A percentile compares a stretch with the other conserved stretches of the same genome.
phyloP scores from a whole-genome alignment of 768 basidiomycete genomes.

The Cantharellus anzutake region DNA sequence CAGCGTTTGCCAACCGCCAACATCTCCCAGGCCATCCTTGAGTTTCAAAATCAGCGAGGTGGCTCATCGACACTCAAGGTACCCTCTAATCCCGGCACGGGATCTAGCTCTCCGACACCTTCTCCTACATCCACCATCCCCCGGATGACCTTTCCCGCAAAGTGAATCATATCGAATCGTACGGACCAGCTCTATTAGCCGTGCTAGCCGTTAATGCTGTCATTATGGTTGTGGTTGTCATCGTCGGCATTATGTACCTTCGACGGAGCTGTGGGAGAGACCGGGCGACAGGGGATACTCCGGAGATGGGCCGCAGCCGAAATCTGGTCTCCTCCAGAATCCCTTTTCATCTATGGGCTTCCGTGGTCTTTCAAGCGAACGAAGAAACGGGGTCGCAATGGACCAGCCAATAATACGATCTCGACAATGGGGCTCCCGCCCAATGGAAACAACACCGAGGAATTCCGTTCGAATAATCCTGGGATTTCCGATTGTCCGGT shows the following conservation, averaged over 20 bases:
- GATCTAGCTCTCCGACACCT: background rate
- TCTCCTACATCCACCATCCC: background rate
- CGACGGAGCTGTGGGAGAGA: background rate
- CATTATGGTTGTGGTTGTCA: background rate
- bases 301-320: background rate
- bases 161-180: background rate
- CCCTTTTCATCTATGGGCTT: too few species aligned
- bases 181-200: background rate
- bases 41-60: slow-evolving; percentile 52
- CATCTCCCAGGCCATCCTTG: slow-evolving; percentile 46
- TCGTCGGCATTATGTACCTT: background rate
- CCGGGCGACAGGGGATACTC: background rate
- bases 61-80: slow-evolving; percentile 29
- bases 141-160: background rate
- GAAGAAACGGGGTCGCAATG: too few species aligned
- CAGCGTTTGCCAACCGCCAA: slow-evolving; percentile 25
- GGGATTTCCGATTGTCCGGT: background rate
- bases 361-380: too few species aligned
- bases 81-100: background rate
- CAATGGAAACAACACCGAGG: background rate
- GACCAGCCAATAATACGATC: background rate
- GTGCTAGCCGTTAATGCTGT: background rate
- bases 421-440: background rate
- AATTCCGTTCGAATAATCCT: background rate
- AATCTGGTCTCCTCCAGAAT: background rate